Conservation (phyloP, 2,329 filamentous ascomycete genomes). For the Exophiala xenobiotica region DNA sequence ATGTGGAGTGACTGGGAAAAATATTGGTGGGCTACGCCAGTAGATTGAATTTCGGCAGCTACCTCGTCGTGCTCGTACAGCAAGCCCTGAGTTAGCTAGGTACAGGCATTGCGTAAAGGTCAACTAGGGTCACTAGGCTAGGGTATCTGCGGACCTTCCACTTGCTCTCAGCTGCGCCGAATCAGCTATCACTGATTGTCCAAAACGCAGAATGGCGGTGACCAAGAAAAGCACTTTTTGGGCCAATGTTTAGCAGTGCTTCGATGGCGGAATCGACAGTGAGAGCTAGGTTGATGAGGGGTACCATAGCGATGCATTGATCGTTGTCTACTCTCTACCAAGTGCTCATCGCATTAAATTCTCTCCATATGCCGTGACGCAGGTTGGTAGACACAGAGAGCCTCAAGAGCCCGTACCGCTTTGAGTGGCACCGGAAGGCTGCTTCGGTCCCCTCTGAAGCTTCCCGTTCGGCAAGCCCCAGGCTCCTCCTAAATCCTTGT, state of each 20-base stretch:
- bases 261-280: too few relatives aligned
- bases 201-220: not conserved
- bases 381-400: not conserved
- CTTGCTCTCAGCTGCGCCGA: not conserved
- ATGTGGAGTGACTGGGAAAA: conserved; percentile 1
- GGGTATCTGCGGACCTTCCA: not conserved
- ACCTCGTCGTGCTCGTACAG: too few relatives aligned
- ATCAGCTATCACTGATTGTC: not conserved
- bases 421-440: not conserved
- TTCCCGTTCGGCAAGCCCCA: not conserved
- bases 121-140: too few relatives aligned
- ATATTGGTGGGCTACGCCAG: conserved; percentile 1
- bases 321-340: too few relatives aligned
- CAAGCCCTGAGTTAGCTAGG: too few relatives aligned
- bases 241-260: too few relatives aligned
- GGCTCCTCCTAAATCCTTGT: not conserved
- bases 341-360: too few relatives aligned
- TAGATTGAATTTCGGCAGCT: not conserved
- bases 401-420: not conserved
- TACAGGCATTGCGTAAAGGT: not conserved
- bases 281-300: too few relatives aligned
- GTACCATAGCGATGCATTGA: too few relatives aligned
- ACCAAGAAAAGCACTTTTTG: not conserved
- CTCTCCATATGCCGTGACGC: too few relatives aligned
- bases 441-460: not conserved